Base-by-base conservation (phyloP, 1,284 basidiomycete genomes). In the Ceratobasidium sp. region DNA sequence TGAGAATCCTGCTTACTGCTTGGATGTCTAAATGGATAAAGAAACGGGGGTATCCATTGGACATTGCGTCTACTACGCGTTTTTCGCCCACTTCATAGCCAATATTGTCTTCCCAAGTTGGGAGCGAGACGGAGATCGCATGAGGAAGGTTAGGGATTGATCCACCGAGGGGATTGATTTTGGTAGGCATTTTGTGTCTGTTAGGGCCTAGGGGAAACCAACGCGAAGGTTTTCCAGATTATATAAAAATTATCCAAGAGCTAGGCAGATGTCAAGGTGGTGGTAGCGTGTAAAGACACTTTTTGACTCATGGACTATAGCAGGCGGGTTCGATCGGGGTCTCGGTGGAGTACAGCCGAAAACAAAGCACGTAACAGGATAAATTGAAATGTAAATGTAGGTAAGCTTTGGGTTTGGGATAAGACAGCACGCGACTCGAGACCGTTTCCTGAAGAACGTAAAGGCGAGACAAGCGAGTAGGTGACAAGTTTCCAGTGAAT, bases 41-140 rank as follows among this genome's bases (percentile, higher is more conserved):
- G 85, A 99, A 99, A 60, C 98, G 87, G 0, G 98, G 98, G 81
- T 99, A 99, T n/a, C 97, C 98, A 4, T 91, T 91, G 73, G 93
- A 88, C 96, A 99, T 97, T 19, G 85, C 86, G 73, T 94, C 88
- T 1, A 93, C 82, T 6, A 99, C 91, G 47, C 95, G 88, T 79
- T 91, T 89, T n/a, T 93, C 90, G 15, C 96, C 96, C 80, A 96
- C 93, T 82, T 99, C 97, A 79, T 99, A 99, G 15, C 88, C 97
- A 60, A 99, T 89, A 79, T 93, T 96, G 83, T 99, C 98, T 65
- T 86, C 85, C 97, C 97, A 99, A 22, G 89, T 95, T 0, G 98
- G 98, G 0, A 99, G 87, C 7, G 96, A 98, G n/a, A 99, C 97
- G 0, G 96, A 97, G 76, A 99, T 96, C 48, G 98, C 98, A 81